A percentile compares a stretch with the other conserved stretches of the same genome.
These are phyloP conservation scores for Aspergillus unguis DNA, from an alignment of 2,329 filamentous ascomycete genomes.

Conservation along the genomic window DNA sequence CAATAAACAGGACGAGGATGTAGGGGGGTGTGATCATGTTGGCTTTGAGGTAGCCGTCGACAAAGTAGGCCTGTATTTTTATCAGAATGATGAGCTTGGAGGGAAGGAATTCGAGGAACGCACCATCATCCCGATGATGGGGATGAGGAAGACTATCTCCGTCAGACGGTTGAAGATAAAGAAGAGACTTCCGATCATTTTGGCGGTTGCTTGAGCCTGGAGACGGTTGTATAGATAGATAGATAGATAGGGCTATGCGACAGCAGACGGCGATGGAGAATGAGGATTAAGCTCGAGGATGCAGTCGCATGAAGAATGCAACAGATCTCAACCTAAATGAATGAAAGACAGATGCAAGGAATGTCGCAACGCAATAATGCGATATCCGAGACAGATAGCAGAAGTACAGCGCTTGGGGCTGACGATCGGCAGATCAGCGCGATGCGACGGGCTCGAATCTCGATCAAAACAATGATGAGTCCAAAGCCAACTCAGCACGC, in stretches of 20 bases:
- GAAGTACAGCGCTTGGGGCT: background rate
- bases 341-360: background rate
- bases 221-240: background rate
- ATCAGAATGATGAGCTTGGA: slow-evolving; percentile 3
- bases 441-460: background rate
- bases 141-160: slow-evolving; percentile 61
- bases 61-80: slow-evolving; percentile 53
- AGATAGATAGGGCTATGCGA: background rate
- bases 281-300: background rate
- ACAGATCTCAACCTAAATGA: background rate
- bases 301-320: slow-evolving; percentile 2
- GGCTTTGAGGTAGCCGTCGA: slow-evolving; percentile 55
- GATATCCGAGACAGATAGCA: background rate
- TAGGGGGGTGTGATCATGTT: slow-evolving; percentile 59
- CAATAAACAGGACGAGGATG: slow-evolving; percentile 64
- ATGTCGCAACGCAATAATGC: background rate
- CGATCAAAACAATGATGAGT: background rate
- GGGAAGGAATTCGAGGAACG: slow-evolving; percentile 14
- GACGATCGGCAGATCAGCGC: background rate
- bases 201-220: slow-evolving; percentile 20
- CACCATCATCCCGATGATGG: slow-evolving; percentile 61
- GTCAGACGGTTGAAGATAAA: slow-evolving; percentile 61
- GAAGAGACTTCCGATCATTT: slow-evolving; percentile 54
- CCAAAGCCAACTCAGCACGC: background rate
- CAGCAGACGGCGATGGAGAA: background rate